Percentiles rank a stretch among this genome's conserved stretches.
phyloP scores from a whole-genome alignment of 345 rosid genomes.

The Populus alba region DNA sequence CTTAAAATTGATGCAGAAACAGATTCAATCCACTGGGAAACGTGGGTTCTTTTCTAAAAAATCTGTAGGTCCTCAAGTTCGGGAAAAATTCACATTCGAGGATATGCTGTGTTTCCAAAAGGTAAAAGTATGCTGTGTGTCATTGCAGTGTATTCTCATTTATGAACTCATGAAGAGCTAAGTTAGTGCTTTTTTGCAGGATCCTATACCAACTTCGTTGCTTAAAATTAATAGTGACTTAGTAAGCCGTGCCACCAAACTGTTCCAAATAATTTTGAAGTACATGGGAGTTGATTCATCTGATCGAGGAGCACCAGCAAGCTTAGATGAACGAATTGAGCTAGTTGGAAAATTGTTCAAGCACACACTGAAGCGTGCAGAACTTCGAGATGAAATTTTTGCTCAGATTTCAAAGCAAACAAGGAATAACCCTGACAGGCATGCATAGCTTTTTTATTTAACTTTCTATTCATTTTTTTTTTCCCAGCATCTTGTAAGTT shows the following conservation, averaged over 20 bases:
- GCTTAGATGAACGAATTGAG: conserved; percentile 81
- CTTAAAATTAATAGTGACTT: conserved; percentile 82
- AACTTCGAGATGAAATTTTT: conserved; percentile 95
- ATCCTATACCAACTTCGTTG: conserved; percentile 89
- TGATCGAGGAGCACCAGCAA: conserved; percentile 63
- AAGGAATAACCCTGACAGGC: conserved; percentile 90
- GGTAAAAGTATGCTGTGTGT: conserved; percentile 36
- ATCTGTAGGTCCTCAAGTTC: conserved; percentile 60
- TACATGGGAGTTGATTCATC: conserved; percentile 93
- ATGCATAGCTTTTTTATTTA: conserved; percentile 2
- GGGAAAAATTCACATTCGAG: conserved; percentile 84
- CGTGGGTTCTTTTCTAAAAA: conserved; percentile 90
- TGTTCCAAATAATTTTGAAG: conserved; percentile 81
- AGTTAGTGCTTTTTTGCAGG: conserved; percentile 44
- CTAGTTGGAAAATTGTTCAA: conserved; percentile 82
- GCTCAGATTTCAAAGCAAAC: conserved; percentile 97
- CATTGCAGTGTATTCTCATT: neutral
- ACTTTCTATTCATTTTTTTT: neutral
- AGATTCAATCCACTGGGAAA: conserved; percentile 80
- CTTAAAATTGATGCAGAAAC: conserved; percentile 90
- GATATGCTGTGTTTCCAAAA: conserved; percentile 97
- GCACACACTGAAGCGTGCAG: conserved; percentile 83
- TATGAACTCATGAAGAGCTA: conserved; percentile 9
- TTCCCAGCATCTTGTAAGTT: neutral
- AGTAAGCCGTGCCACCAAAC: conserved; percentile 75